Percentiles rank a stretch among this genome's conserved stretches.
Conservation (phyloP, 2,329 filamentous ascomycete species). For the Trichoderma koningii region DNA sequence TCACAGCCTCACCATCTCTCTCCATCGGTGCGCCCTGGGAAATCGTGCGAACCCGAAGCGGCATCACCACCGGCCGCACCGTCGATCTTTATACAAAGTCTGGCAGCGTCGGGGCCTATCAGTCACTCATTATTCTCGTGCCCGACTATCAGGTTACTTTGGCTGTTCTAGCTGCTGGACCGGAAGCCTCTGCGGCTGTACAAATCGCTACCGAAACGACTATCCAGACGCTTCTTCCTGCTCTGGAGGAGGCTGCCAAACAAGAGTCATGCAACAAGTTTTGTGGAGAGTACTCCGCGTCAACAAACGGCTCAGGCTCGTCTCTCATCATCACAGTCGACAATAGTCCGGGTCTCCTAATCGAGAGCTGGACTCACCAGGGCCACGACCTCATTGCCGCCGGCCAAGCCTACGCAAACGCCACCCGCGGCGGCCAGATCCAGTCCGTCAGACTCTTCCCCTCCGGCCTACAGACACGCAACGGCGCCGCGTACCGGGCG, state of each 20-base stretch:
- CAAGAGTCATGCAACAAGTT: slow-evolving; percentile 22
- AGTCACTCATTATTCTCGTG: slow-evolving; percentile 36
- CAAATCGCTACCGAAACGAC: slow-evolving; percentile 15
- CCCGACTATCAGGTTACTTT: slow-evolving; percentile 40
- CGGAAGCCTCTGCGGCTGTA: slow-evolving; percentile 13
- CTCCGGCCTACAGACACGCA: background rate
- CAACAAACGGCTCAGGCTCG: background rate
- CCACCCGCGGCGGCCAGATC: slow-evolving; percentile 19
- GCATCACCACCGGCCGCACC: slow-evolving; percentile 36
- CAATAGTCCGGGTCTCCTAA: slow-evolving; percentile 19
- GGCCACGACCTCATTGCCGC: slow-evolving; percentile 20
- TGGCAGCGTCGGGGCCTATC: slow-evolving; percentile 39
- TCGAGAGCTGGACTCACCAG: slow-evolving; percentile 26
- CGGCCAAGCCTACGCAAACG: slow-evolving; percentile 26
- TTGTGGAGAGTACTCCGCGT: slow-evolving; percentile 22
- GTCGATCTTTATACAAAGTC: slow-evolving; percentile 42
- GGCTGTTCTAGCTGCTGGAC: slow-evolving; percentile 26
- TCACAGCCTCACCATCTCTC: slow-evolving; percentile 22
- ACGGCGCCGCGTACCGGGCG: slow-evolving; percentile 13
- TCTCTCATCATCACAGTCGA: slow-evolving; percentile 23
- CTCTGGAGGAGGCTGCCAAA: slow-evolving; percentile 18
- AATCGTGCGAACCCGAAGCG: slow-evolving; percentile 35
- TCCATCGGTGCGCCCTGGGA: slow-evolving; percentile 38
- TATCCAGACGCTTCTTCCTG: slow-evolving; percentile 25
- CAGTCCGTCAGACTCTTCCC: slow-evolving; percentile 18